A percentile compares a stretch with the other conserved stretches of the same genome.
phyloP scores from a whole-genome alignment of 2,329 filamentous ascomycete genomes.

The Huntiella moniliformis region DNA sequence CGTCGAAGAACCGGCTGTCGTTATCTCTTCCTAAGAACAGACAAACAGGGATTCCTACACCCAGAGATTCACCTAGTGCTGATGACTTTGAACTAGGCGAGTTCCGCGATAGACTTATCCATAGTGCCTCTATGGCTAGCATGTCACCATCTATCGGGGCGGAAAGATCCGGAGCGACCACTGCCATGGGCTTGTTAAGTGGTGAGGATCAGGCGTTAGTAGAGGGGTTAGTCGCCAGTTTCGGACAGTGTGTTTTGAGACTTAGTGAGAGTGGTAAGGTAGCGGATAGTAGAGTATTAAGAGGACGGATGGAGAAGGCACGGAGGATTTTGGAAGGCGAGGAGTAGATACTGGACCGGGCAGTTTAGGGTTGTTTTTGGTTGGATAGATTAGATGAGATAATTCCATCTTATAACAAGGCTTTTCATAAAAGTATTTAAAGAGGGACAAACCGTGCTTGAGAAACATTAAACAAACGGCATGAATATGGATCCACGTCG shows the following conservation, averaged over 20 bases:
- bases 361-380: not conserved
- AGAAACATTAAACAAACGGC: too few relatives aligned
- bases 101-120: constrained; percentile 5
- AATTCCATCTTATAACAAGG: constrained; percentile 1
- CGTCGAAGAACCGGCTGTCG: constrained; percentile 24
- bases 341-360: not conserved
- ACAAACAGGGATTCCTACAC: constrained; percentile 26
- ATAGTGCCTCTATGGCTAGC: constrained; percentile 1
- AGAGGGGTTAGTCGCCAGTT: constrained; percentile 37
- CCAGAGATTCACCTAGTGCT: constrained; percentile 29
- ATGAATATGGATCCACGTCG: too few relatives aligned
- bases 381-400: not conserved
- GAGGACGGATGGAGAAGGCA: constrained; percentile 57
- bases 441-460: too few relatives aligned
- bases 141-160: constrained; percentile 27
- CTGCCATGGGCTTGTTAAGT: constrained; percentile 27
- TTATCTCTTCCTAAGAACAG: constrained; percentile 2
- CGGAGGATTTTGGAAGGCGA: constrained; percentile 51
- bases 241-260: constrained; percentile 41
- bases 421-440: too few relatives aligned
- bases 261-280: constrained; percentile 35
- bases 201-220: constrained; percentile 42
- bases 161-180: constrained; percentile 13
- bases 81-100: constrained; percentile 26
- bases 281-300: constrained; percentile 43